phyloP scores from a whole-genome alignment of 129 eudicot species.

The Kitagawia praeruptora region DNA sequence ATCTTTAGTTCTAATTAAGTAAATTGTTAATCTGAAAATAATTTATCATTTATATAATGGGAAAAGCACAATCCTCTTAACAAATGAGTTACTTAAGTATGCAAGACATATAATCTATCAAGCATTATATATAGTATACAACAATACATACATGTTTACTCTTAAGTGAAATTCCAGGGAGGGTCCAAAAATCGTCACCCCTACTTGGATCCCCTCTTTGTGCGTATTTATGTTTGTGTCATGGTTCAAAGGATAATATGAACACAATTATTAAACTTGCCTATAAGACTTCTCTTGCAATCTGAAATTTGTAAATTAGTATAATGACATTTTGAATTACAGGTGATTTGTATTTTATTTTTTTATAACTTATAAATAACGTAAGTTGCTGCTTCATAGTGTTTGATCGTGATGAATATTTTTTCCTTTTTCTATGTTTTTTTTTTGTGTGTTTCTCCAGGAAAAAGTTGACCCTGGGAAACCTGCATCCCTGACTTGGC shows the following conservation, averaged over 20 bases:
- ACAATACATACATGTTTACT: background rate
- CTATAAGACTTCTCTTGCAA: background rate
- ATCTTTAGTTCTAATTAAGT: background rate
- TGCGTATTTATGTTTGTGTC: too few relatives aligned
- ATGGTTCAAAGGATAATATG: background rate
- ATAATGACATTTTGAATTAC: background rate
- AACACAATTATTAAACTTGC: background rate
- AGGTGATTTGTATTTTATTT: background rate
- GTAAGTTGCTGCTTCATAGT: background rate
- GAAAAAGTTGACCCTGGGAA: constrained; percentile 27
- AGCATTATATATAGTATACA: background rate
- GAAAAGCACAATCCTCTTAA: background rate
- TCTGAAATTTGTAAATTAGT: background rate
- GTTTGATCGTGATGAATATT: background rate
- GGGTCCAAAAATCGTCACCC: background rate
- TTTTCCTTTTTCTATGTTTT: background rate
- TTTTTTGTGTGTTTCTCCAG: background rate
- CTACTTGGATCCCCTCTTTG: background rate
- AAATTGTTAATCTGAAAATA: background rate
- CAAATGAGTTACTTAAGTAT: background rate
- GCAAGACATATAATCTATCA: background rate
- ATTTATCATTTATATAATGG: background rate
- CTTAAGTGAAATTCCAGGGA: background rate
- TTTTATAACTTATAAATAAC: background rate
- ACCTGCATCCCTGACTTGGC: constrained; percentile 38